Conservation (phyloP, 2,329 filamentous ascomycete genomes). For the Aspergillus sp. region DNA sequence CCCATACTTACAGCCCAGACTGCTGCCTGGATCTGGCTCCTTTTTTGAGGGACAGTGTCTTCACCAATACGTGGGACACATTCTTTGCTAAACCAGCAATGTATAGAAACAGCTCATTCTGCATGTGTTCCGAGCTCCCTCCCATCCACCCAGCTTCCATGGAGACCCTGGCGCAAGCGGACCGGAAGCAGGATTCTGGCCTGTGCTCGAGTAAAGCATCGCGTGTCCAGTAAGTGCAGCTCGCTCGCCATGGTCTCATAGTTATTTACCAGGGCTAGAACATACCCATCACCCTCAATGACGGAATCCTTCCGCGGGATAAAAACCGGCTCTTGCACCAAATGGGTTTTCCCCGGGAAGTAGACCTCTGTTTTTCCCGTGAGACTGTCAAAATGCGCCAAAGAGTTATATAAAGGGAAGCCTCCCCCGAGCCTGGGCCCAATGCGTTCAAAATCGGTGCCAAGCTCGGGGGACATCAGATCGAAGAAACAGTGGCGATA, state of each 20-base stretch:
- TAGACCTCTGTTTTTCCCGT: constrained; percentile 43
- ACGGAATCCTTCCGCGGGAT: constrained; percentile 16
- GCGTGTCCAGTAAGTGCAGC: constrained; percentile 21
- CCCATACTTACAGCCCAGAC: no score
- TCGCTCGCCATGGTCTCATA: constrained; percentile 24
- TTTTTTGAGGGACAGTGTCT: no score
- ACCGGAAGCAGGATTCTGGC: constrained; percentile 19
- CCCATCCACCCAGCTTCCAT: constrained; percentile 24
- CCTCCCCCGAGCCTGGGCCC: constrained; percentile 30
- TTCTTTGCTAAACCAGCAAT: no score
- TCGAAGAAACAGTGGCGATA: constrained; percentile 44
- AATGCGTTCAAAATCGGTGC: constrained; percentile 30
- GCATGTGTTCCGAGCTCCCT: not conserved
- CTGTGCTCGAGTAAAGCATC: constrained; percentile 10
- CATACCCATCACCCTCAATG: constrained; percentile 23
- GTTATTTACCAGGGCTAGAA: constrained; percentile 24
- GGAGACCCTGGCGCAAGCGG: constrained; percentile 18
- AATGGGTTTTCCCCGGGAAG: constrained; percentile 45
- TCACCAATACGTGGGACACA: no score
- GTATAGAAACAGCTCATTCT: no score
- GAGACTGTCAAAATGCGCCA: constrained; percentile 45
- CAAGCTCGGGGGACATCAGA: constrained; percentile 44
- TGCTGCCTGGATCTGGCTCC: no score
- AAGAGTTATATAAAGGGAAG: constrained; percentile 45
- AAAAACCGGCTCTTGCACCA: constrained; percentile 28